These are phyloP conservation scores for Euryodendron excelsum DNA, from an alignment of 148 eudicot genomes.

Conservation along the genomic window DNA sequence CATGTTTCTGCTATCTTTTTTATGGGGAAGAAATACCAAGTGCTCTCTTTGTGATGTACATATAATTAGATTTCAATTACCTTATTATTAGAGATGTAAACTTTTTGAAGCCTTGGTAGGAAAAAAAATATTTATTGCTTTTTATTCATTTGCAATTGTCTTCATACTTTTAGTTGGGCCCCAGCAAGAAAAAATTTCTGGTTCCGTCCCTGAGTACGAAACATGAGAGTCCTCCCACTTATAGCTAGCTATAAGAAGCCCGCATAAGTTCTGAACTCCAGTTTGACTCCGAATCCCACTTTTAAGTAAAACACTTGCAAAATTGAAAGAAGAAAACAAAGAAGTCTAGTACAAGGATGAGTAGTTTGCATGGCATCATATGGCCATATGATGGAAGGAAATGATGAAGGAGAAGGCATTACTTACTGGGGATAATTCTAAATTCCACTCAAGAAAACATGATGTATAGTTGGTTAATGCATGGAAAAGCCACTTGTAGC, in stretches of 20 bases:
- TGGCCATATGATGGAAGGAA: not conserved
- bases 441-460: constrained; percentile 1
- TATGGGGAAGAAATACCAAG: too few relatives aligned
- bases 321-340: not conserved
- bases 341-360: not conserved
- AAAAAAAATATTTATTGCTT: too few relatives aligned
- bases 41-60: too few relatives aligned
- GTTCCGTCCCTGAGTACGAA: too few relatives aligned
- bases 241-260: not conserved
- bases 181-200: too few relatives aligned
- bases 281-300: not conserved
- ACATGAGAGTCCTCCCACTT: not conserved
- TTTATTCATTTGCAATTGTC: too few relatives aligned
- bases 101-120: too few relatives aligned
- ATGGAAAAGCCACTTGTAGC: not conserved
- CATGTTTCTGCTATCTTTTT: too few relatives aligned
- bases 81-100: too few relatives aligned
- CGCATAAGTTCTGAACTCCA: not conserved
- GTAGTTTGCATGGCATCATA: not conserved
- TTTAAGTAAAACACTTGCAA: not conserved
- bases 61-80: too few relatives aligned
- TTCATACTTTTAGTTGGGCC: too few relatives aligned
- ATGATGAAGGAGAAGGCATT: not conserved
- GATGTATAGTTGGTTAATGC: not conserved
- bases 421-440: not conserved